Evolutionary conservation across 2,329 filamentous ascomycete species (phyloP), one percentile per base, ranked within the genome.

Genomic region (Paraphoma sp.): DNA sequence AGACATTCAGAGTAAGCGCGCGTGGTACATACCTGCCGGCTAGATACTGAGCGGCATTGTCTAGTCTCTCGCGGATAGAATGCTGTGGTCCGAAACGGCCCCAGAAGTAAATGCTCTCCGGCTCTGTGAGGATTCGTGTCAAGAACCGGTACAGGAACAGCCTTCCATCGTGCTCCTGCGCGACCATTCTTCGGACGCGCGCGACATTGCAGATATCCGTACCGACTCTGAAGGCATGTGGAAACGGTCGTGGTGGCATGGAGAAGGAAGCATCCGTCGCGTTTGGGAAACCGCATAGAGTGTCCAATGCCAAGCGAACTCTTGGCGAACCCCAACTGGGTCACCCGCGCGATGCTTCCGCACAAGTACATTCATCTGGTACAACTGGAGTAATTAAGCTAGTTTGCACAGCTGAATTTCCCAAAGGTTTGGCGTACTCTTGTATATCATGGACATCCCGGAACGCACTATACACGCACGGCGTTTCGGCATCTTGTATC

Each of bases 131-230:
- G 5, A 74, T 44, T 52, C 63, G 64, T 12, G 45, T 51, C 8
- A 74, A 28, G 36, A 75, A 72, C 23, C 48, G 57, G 10, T 56
- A 18, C 14, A 73, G 48, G 12, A 47, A 47, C 29, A 43, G 50
- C 18, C 47, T 53, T 56, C 36, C 36, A 30, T 53, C 17, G 3
- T 42, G 38, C 30, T 40, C 41, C 53, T 65, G 60, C 16, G 71
- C 74, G 50, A 94, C 75, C 49, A 93, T 80, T 17, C 76, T 73
- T 58, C 81, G 78, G 56, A 96, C 86, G 53, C 92, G 87, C 0
- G 82, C 76, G 54, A 92, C 84, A 54, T 83, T 83, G 75, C 91
- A 92, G 54, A 96, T 89, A 72, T 96, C 93, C 46, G 86, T 94
- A 55, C 93, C 93, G 50, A 96, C 80, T 47, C 83, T 83, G 12